Percentiles rank a stretch among this genome's conserved stretches.
phyloP scores from a whole-genome alignment of 106 monocot species.

The Acorus gramineus region DNA sequence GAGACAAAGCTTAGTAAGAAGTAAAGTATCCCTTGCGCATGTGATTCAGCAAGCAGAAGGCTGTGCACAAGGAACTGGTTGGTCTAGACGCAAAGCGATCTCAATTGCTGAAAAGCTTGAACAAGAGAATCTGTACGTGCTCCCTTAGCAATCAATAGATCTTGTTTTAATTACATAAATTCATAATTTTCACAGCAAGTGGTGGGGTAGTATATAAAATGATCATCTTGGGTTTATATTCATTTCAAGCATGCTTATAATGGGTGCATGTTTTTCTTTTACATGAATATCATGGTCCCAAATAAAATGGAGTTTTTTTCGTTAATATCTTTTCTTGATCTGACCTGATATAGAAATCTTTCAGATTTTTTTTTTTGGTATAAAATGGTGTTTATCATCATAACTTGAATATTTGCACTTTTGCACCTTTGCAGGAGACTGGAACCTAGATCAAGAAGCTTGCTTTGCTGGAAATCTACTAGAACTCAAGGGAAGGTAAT shows the following conservation, averaged over 20 bases:
- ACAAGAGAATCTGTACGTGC: conserved; percentile 70
- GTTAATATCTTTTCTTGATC: too few relatives aligned
- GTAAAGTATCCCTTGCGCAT: conserved; percentile 86
- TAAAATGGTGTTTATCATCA: not conserved
- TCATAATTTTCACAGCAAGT: too few relatives aligned
- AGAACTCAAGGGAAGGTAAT: conserved; percentile 46
- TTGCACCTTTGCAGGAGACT: conserved; percentile 35
- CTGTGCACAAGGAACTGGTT: conserved; percentile 37
- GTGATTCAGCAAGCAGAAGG: conserved; percentile 80
- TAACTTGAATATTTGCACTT: not conserved
- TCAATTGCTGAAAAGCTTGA: conserved; percentile 97
- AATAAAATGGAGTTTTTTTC: too few relatives aligned
- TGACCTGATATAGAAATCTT: too few relatives aligned
- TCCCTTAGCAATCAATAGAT: too few relatives aligned
- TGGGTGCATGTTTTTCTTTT: too few relatives aligned
- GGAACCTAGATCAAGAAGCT: conserved; percentile 59
- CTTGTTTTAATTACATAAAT: too few relatives aligned
- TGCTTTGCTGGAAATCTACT: conserved; percentile 50
- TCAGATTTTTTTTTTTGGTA: conserved; percentile 8
- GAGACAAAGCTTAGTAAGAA: conserved; percentile 54
- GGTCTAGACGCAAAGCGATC: conserved; percentile 73
- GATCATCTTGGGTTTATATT: too few relatives aligned
- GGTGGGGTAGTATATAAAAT: too few relatives aligned
- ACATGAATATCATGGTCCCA: too few relatives aligned
- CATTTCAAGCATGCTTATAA: too few relatives aligned